phyloP scores from a whole-genome alignment of 1,284 basidiomycete species.

The Schizopora paradoxa region DNA sequence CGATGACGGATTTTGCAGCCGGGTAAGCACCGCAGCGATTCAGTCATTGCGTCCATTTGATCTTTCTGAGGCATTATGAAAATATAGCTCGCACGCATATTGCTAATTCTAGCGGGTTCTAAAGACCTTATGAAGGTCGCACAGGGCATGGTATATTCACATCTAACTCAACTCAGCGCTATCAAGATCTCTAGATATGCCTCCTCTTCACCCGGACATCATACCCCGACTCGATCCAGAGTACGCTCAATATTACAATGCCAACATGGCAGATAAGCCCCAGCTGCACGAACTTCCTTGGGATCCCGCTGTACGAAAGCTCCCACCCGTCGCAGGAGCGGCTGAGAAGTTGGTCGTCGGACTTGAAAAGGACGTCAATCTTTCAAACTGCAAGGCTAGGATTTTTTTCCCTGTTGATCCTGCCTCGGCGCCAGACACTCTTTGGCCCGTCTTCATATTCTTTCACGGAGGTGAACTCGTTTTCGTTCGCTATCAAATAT shows the following conservation, averaged over 20 bases:
- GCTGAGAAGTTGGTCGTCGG: constrained; percentile 51
- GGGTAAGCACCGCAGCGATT: too few relatives aligned
- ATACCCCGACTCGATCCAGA: constrained; percentile 53
- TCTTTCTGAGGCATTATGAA: too few relatives aligned
- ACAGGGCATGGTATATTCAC: too few relatives aligned
- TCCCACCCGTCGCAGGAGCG: constrained; percentile 49
- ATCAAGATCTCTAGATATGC: constrained; percentile 27
- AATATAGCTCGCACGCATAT: too few relatives aligned
- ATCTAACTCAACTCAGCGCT: constrained; percentile 5
- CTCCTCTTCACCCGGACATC: constrained; percentile 57
- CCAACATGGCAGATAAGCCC: constrained; percentile 37
- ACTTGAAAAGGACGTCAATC: constrained; percentile 40
- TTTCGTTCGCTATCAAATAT: constrained; percentile 10
- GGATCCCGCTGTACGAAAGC: constrained; percentile 50
- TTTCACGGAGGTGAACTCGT: constrained; percentile 50
- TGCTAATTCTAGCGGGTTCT: too few relatives aligned
- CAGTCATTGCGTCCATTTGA: too few relatives aligned
- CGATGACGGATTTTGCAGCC: too few relatives aligned
- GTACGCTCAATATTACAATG: constrained; percentile 57
- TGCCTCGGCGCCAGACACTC: constrained; percentile 33
- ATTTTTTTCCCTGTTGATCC: constrained; percentile 53
- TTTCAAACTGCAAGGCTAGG: constrained; percentile 44
- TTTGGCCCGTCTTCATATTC: constrained; percentile 60
- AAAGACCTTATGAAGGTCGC: too few relatives aligned
- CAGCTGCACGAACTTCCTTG: constrained; percentile 55